Percentiles rank a stretch among this genome's conserved stretches.
Evolutionary conservation across 257 asterid species (phyloP).

Genomic region (Thymus quinquecostatus): DNA sequence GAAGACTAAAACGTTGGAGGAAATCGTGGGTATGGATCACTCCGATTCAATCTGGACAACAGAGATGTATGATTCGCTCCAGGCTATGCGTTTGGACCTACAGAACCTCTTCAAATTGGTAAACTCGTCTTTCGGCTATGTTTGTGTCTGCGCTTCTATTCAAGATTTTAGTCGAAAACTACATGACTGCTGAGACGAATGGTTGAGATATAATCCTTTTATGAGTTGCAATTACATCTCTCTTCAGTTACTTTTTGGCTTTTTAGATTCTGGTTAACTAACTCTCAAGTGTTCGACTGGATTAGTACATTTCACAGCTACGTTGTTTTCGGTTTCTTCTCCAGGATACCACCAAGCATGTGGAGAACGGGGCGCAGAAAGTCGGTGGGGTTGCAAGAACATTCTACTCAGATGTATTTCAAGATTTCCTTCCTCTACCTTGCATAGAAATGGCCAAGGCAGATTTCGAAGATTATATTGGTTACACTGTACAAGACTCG

Average conservation of each 20-base stretch:
- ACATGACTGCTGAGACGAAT: too few species aligned
- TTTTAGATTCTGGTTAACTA: background rate
- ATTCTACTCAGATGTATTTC: conserved; percentile 76
- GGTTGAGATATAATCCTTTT: background rate
- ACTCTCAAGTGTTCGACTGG: background rate
- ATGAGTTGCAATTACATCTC: too few species aligned
- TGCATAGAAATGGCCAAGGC: too few species aligned
- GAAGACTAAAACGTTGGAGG: conserved; percentile 22
- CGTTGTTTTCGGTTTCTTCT: conserved; percentile 12
- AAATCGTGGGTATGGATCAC: conserved; percentile 55
- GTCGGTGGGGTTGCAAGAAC: conserved; percentile 71
- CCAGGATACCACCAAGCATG: conserved; percentile 76
- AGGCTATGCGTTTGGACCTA: conserved; percentile 81
- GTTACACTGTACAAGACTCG: too few species aligned
- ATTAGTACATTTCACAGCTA: background rate
- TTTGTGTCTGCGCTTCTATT: background rate
- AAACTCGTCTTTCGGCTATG: conserved; percentile 12
- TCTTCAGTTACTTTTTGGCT: background rate
- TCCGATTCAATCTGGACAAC: conserved; percentile 84
- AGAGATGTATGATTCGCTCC: conserved; percentile 65
- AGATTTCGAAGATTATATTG: too few species aligned
- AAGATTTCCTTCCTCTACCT: conserved; percentile 62
- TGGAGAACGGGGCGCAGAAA: conserved; percentile 79
- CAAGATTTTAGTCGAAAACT: too few species aligned
- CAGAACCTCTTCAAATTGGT: conserved; percentile 87